Evolutionary conservation across 2,329 filamentous ascomycete genomes (phyloP), one percentile per base, ranked within the genome.

Genomic region (Monilinia fructicola): DNA sequence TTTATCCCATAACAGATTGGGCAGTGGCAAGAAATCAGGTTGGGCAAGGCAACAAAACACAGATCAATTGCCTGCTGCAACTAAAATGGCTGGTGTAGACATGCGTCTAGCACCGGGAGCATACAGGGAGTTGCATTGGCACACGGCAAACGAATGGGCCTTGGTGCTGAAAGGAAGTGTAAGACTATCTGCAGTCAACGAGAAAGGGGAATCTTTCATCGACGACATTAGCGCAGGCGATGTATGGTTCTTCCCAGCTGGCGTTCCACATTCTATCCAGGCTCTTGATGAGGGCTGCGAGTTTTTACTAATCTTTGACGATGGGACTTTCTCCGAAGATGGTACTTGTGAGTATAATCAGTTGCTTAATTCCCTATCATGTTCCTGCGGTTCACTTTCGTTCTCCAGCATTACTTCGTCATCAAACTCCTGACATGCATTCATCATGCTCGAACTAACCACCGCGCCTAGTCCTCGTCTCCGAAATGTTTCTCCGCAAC

Each of bases 101-200:
- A 87, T 87, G 85, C 80, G 83, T 52, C 78, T 87, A 1, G 81
- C 79, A n/a, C 80, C 83, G 0, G 77, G 83, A 35, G 85, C 82
- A 0, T 88, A 88, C 68, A 82, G 87, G 26, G 86, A 89, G 73
- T 77, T 89, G 28, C 87, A 90, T 70, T 90, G 84, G 84, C 85
- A 87, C 70, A 84, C 81, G 48, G 80, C 82, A 50, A 80, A 77
- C 58, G 78, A 85, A 70, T 85, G 83, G 83, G 78, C 81, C 0
- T 76, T 85, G 6, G 77, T 87, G 14, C 77, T 85, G 21, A 84
- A 84, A 67, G 85, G 85, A 0, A 81, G 79, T 52, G 82, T 83
- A 2, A 79, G 82, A 6, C 76, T 87, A 1, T 77, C 80, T 9
- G 81, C 84, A 1, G 78, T 87, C 53, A 81, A 86, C 68, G 79